Conservation (phyloP, 1,139 yeast genomes). For the Suhomyces ambrosiae region DNA sequence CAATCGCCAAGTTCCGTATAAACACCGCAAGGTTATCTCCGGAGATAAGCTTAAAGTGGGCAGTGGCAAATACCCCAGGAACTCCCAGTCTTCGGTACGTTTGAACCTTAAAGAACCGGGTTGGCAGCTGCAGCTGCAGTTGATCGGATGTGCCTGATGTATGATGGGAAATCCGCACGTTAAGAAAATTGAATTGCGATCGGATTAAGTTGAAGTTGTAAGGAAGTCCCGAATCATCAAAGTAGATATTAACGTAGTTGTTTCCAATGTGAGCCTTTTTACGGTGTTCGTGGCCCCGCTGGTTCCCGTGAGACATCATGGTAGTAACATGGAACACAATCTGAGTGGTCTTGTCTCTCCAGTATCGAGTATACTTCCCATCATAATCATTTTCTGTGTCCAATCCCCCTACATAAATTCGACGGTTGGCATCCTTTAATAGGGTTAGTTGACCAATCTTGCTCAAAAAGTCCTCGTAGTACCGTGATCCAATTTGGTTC, state of each 20-base stretch:
- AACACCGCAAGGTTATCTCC: constrained; percentile 61
- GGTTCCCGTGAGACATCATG: constrained; percentile 61
- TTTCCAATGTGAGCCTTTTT: constrained; percentile 89
- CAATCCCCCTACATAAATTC: constrained; percentile 76
- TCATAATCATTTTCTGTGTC: constrained; percentile 70
- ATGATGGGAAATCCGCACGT: constrained; percentile 76
- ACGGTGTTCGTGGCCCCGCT: constrained; percentile 32
- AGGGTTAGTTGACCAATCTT: constrained; percentile 61
- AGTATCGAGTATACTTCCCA: constrained; percentile 74
- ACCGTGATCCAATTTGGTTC: constrained; percentile 65
- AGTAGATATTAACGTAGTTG: constrained; percentile 76
- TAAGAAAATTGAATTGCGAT: constrained; percentile 81
- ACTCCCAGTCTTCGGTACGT: constrained; percentile 67
- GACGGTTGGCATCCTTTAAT: constrained; percentile 51
- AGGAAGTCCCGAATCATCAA: constrained; percentile 67
- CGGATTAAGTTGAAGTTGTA: constrained; percentile 72
- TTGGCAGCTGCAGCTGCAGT: background rate
- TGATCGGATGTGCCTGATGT: constrained; percentile 16
- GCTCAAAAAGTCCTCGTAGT: constrained; percentile 60
- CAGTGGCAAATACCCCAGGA: constrained; percentile 75
- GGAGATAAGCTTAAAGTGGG: constrained; percentile 71
- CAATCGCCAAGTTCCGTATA: constrained; percentile 65
- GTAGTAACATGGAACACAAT: constrained; percentile 79
- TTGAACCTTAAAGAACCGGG: constrained; percentile 57
- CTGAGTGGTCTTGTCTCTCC: constrained; percentile 74